Evolutionary conservation across 1,284 basidiomycete genomes (phyloP).

Genomic region (Austroboletus novae-zelandiae): DNA sequence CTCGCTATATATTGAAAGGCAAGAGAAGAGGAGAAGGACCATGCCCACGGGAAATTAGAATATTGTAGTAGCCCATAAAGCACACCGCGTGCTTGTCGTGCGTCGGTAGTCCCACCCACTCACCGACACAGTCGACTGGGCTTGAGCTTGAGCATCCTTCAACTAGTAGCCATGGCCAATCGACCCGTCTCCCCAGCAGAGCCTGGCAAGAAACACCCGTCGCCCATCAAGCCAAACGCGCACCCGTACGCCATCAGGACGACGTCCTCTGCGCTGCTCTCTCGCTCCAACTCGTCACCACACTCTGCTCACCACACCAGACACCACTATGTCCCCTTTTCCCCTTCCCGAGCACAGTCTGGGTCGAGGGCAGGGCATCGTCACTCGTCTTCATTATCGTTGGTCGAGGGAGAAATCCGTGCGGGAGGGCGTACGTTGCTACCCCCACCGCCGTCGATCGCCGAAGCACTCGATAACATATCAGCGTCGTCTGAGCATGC

Average conservation of each 20-base stretch:
- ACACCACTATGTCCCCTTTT: slow-evolving; percentile 33
- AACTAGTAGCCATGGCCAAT: slow-evolving; percentile 13
- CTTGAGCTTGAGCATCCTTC: too few species aligned
- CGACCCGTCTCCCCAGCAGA: slow-evolving; percentile 17
- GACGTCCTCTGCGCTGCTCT: slow-evolving; percentile 37
- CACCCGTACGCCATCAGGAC: slow-evolving; percentile 41
- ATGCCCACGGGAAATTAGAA: too few species aligned
- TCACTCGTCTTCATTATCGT: slow-evolving; percentile 26
- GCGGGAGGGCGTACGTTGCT: slow-evolving; percentile 6
- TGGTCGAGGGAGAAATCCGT: slow-evolving; percentile 3
- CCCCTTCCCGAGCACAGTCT: slow-evolving; percentile 11
- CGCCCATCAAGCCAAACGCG: slow-evolving; percentile 26
- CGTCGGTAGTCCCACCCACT: too few species aligned
- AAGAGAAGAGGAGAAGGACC: too few species aligned
- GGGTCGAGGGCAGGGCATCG: slow-evolving; percentile 16
- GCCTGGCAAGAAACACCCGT: slow-evolving; percentile 16
- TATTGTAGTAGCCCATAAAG: too few species aligned
- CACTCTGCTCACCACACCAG: slow-evolving; percentile 22
- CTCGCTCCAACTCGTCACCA: slow-evolving; percentile 36
- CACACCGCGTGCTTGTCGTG: too few species aligned
- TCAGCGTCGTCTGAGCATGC: background rate
- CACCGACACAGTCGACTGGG: background rate
- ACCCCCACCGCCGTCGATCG: slow-evolving; percentile 13
- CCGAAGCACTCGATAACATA: background rate
- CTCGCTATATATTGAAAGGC: too few species aligned